Evolutionary conservation across 306 rosid genomes (phyloP), one percentile per base, ranked within the genome.

Genomic region (Vigna reflexopilosa): DNA sequence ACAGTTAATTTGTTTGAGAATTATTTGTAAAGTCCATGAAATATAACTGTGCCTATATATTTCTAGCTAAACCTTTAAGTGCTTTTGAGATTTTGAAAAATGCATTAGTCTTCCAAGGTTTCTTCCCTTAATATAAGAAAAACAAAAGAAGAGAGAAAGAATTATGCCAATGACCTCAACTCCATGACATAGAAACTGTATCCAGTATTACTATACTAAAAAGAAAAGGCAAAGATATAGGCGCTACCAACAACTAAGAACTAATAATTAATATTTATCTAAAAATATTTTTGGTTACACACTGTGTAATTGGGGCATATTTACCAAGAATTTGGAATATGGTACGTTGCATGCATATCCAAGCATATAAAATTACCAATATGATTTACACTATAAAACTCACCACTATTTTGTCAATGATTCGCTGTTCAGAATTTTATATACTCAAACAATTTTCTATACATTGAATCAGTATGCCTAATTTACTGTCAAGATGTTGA

Each of bases 1-100:
- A 73, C 19, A 52, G 17, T 34, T 22, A 58, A 51, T 70, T 71
- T 65, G 42, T 42, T 52, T n/a, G 55, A 75, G 3, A 44, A 40
- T 22, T 9, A 36, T 42, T 50, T 19, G 68, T 76, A 13, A 76
- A 24, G 48, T 72, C 32, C 73, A 30, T 70, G 68, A 71, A 75
- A 26, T 59, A 66, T 56, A 24, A 57, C 19, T 2, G 45, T 19
- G 15, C 48, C 20, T 2, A 58, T 58, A 73, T 62, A 76, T 20
- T 63, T 78, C 77, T 56, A 51, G 70, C 63, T 63, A 61, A 73
- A 58, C 6, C 12, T 67, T 73, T 66, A 13, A 32, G 12, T 50
- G 81, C 81, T 58, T 8, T 19, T 57, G 62, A 59, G 28, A 70
- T 58, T 75, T 75, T 57, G 61, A 70, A 77, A 72, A 77, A 55